Percentiles rank a stretch among this genome's conserved stretches.
These are phyloP conservation scores for Fusarium coffeatum DNA, from an alignment of 2,329 filamentous ascomycete genomes.

Conservation along the genomic window DNA sequence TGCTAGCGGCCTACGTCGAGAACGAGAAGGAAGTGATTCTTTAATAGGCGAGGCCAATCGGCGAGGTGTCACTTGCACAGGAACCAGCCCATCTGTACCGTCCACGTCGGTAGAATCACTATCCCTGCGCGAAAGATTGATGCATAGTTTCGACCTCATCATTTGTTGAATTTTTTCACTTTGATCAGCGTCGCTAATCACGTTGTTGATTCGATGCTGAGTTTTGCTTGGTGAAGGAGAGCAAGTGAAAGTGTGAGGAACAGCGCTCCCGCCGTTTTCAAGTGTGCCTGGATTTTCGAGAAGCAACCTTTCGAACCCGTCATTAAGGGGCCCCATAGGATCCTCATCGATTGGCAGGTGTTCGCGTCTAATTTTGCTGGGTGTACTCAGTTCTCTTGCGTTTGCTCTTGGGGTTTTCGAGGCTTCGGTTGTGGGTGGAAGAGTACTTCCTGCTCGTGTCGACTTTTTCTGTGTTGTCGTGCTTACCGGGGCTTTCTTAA, in stretches of 20 bases:
- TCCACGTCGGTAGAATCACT: conserved; percentile 50
- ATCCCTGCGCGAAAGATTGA: conserved; percentile 50
- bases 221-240: not conserved
- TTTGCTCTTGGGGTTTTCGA: not conserved
- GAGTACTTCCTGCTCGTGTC: not conserved
- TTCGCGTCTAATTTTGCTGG: not conserved
- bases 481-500: not conserved
- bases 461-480: not conserved
- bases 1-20: conserved; percentile 7
- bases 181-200: not conserved
- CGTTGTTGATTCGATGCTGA: not conserved
- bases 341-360: conserved; percentile 7
- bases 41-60: conserved; percentile 7
- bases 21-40: conserved; percentile 5
- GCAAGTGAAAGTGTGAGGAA: not conserved
- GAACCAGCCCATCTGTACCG: conserved; percentile 29
- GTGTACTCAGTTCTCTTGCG: not conserved
- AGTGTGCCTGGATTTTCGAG: not conserved
- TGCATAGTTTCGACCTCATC: conserved; percentile 48
- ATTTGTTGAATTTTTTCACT: conserved; percentile 14
- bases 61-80: conserved; percentile 44
- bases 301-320: conserved; percentile 15
- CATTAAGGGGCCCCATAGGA: conserved; percentile 25
- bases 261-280: not conserved
- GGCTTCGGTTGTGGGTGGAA: not conserved